A percentile compares a stretch with the other conserved stretches of the same genome.
Conservation (phyloP, 352 stramenopile species). For the Phytophthora meadii region DNA sequence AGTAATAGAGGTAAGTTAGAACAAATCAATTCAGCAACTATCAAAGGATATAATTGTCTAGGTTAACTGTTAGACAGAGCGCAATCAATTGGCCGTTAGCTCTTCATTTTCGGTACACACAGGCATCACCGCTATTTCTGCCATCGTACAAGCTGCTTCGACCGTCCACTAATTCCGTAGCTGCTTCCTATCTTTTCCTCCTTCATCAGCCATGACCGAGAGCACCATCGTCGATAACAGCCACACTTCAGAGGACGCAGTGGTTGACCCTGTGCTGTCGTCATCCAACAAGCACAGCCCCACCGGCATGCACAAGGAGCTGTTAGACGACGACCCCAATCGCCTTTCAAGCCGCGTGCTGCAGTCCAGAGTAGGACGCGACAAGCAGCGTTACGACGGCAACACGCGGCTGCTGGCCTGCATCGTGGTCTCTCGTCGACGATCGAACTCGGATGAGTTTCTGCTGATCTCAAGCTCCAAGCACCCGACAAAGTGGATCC, state of each 20-base stretch:
- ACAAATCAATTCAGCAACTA: too few relatives aligned
- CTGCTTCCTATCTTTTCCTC: slow-evolving; percentile 1
- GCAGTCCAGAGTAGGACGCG: slow-evolving; percentile 63
- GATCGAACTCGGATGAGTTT: slow-evolving; percentile 17
- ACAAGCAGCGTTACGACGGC: slow-evolving; percentile 78
- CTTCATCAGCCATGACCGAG: slow-evolving; percentile 20
- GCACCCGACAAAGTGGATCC: slow-evolving; percentile 89
- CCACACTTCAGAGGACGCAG: not conserved
- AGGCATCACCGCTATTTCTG: not conserved
- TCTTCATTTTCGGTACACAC: too few relatives aligned
- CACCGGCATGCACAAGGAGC: slow-evolving; percentile 24
- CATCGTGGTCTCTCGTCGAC: slow-evolving; percentile 44
- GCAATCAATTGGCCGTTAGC: too few relatives aligned
- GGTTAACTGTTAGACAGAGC: too few relatives aligned
- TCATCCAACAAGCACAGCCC: slow-evolving; percentile 30
- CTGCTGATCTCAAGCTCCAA: slow-evolving; percentile 94
- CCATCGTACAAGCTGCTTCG: not conserved
- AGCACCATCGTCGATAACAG: not conserved
- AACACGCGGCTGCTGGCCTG: slow-evolving; percentile 61
- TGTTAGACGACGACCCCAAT: slow-evolving; percentile 1
- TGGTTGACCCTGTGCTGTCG: slow-evolving; percentile 12
- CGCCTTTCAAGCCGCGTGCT: slow-evolving; percentile 36
- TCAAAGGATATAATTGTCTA: too few relatives aligned
- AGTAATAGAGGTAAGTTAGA: not conserved
- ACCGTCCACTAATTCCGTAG: too few relatives aligned